phyloP scores from a whole-genome alignment of 352 stramenopile species.

The Globisporangium carolinianum region DNA sequence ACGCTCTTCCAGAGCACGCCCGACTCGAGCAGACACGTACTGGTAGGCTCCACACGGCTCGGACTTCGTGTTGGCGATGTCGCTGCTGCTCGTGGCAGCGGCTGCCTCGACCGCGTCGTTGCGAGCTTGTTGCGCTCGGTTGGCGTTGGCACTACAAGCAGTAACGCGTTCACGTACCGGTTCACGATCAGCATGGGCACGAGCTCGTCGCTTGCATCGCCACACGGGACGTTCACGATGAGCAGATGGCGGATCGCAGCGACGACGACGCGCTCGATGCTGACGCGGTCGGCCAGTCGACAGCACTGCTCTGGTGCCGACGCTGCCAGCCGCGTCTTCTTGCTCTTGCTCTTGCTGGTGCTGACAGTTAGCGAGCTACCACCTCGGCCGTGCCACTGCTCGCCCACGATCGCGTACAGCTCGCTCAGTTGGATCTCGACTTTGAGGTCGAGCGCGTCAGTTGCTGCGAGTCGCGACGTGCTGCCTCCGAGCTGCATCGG shows the following conservation, averaged over 20 bases:
- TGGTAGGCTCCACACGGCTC: not conserved
- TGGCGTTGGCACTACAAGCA: constrained; percentile 5
- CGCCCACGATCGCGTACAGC: constrained; percentile 18
- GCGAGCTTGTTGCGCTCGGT: not conserved
- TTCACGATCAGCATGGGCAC: constrained; percentile 34
- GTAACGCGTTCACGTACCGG: constrained; percentile 20
- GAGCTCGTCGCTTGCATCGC: not conserved
- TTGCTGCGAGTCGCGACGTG: not conserved
- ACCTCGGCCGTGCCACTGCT: constrained; percentile 5
- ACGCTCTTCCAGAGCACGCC: constrained; percentile 47
- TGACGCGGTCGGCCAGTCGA: constrained; percentile 11
- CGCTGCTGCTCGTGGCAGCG: constrained; percentile 6
- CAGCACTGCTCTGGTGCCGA: not conserved
- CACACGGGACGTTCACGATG: constrained; percentile 27
- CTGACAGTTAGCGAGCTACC: not conserved
- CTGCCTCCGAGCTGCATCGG: not conserved
- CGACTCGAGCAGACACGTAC: constrained; percentile 27
- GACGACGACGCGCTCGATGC: constrained; percentile 26
- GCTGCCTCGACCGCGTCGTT: constrained; percentile 14
- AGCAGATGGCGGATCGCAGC: constrained; percentile 32
- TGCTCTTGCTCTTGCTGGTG: not conserved
- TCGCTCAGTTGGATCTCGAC: constrained; percentile 20
- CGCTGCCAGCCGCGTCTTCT: not conserved
- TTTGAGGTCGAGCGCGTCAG: constrained; percentile 15
- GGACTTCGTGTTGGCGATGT: constrained; percentile 11